These are phyloP conservation scores for Acrodontium crateriforme DNA, from an alignment of 2,329 filamentous ascomycete species.

Conservation along the genomic window DNA sequence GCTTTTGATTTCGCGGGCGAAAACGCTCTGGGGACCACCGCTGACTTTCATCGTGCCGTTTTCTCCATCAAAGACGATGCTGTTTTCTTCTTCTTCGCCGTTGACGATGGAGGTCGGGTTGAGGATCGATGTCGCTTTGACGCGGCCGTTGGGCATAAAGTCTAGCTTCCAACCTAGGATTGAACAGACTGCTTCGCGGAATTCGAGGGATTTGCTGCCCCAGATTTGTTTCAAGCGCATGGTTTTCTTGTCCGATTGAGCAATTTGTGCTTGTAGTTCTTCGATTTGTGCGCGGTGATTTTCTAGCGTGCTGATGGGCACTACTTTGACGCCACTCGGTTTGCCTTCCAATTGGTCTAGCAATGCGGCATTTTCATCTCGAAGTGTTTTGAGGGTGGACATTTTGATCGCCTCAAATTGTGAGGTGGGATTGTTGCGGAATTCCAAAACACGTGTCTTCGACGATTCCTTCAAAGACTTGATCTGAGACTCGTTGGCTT, in stretches of 20 bases:
- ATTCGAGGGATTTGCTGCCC: conserved; percentile 80
- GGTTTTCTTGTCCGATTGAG: conserved; percentile 65
- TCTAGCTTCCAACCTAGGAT: conserved; percentile 90
- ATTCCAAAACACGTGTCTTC: conserved; percentile 68
- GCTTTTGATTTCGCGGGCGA: conserved; percentile 71
- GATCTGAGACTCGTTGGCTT: conserved; percentile 60
- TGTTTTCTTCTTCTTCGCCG: conserved; percentile 41
- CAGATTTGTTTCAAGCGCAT: conserved; percentile 85
- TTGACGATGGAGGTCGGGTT: conserved; percentile 38
- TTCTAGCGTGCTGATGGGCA: conserved; percentile 65
- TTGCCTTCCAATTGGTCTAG: conserved; percentile 51
- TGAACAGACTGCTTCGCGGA: conserved; percentile 85
- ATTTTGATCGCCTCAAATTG: conserved; percentile 75
- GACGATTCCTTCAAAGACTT: conserved; percentile 51
- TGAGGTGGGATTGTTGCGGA: conserved; percentile 85
- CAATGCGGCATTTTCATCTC: conserved; percentile 64
- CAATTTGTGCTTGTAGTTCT: conserved; percentile 36
- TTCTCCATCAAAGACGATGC: conserved; percentile 77
- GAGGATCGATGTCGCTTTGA: conserved; percentile 78
- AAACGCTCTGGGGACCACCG: conserved; percentile 73
- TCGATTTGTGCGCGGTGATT: conserved; percentile 62
- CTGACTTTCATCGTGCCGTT: conserved; percentile 96
- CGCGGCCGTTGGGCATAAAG: conserved; percentile 94
- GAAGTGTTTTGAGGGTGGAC: conserved; percentile 60
- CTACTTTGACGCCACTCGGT: conserved; percentile 39